These are phyloP conservation scores for Rutstroemia sp. DNA, from an alignment of 2,329 filamentous ascomycete species.

Conservation along the genomic window DNA sequence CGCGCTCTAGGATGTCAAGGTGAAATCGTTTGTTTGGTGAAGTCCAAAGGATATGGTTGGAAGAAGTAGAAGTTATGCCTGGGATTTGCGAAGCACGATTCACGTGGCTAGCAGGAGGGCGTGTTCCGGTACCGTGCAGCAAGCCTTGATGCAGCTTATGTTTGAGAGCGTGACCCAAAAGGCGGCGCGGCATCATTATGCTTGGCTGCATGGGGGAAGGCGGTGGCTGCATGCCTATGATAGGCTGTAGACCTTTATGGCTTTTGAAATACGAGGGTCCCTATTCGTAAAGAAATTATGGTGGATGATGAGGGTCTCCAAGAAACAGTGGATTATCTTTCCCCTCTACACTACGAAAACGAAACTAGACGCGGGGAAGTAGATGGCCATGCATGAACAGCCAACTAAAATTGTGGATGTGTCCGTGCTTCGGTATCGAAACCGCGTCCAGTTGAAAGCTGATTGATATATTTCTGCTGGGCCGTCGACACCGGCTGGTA, in stretches of 20 bases:
- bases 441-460: not conserved
- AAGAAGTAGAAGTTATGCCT: not conserved
- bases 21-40: not conserved
- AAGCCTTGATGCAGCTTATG: conserved; percentile 1
- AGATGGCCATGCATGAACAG: not conserved
- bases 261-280: not conserved
- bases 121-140: conserved; percentile 6
- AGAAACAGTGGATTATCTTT: not conserved
- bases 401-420: not conserved
- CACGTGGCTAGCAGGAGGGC: conserved; percentile 3
- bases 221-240: not conserved
- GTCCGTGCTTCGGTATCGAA: not conserved
- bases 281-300: not conserved
- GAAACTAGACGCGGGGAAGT: not conserved
- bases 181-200: conserved; percentile 2
- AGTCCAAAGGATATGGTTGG: not conserved
- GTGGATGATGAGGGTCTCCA: not conserved
- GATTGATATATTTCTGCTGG: not conserved
- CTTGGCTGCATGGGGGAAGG: conserved; percentile 4
- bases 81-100: not conserved
- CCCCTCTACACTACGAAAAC: not conserved
- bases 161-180: conserved; percentile 6
- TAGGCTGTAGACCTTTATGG: not conserved
- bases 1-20: not conserved
- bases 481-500: not conserved